phyloP scores from a whole-genome alignment of 1,139 yeast genomes.

The Lodderomyces elongisporus region DNA sequence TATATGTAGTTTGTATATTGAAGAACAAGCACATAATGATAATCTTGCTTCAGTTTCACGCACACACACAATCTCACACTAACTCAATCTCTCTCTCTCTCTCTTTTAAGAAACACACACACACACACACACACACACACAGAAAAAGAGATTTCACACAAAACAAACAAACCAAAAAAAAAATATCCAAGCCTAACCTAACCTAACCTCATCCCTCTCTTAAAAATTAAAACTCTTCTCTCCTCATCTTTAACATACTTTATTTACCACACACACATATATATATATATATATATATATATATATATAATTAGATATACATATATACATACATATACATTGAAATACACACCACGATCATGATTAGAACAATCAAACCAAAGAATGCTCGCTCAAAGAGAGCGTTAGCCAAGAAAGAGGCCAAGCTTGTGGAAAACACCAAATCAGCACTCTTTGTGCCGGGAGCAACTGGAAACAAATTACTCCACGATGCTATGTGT shows the following conservation, averaged over 20 bases:
- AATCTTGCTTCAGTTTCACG: no score
- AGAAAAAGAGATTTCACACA: no score
- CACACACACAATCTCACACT: no score
- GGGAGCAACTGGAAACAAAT: conserved; percentile 74
- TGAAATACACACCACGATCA: conserved; percentile 17
- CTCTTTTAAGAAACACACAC: no score
- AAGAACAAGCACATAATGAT: no score
- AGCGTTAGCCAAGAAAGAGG: conserved; percentile 82
- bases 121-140: no score
- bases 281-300: no score
- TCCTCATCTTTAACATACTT: no score
- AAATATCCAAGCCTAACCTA: not conserved
- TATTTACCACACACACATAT: no score
- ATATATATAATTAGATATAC: no score
- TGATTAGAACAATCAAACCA: conserved; percentile 73
- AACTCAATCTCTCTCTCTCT: no score
- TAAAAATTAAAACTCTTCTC: not conserved
- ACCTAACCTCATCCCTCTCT: not conserved
- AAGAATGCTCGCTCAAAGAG: conserved; percentile 95
- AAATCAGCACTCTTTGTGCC: conserved; percentile 90
- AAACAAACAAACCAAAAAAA: not conserved
- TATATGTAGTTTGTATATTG: no score
- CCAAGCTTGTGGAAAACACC: conserved; percentile 84
- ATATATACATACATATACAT: not conserved
- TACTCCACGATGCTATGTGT: conserved; percentile 83